Evolutionary conservation across 1,284 basidiomycete genomes (phyloP), one percentile per base, ranked within the genome.

Genomic region (Microbotryum silenes-acaulis): DNA sequence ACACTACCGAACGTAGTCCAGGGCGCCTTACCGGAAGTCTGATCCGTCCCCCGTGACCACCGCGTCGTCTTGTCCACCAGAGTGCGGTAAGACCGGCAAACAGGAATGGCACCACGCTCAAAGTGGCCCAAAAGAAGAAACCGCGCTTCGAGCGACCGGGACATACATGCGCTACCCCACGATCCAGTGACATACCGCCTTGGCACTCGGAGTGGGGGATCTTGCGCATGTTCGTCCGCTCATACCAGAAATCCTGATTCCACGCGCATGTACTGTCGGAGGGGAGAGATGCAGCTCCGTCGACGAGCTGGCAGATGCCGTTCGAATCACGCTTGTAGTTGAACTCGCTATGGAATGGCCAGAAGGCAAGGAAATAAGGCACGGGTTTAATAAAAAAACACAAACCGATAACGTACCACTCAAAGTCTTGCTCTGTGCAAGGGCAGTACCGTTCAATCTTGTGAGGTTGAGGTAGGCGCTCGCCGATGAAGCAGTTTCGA

Each of bases 151-250:
- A 78, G 46, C 63, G 61, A 0, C 89, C 90, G 0, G 91, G 89
- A 74, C 92, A 97, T 6, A 76, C 71, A 73, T 97, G 92, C 21
- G 70, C 65, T 12, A 74, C 69, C 2, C 92, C 92, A 51, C 79
- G 83, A 73, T 97, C 89, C 10, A 81, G 82, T 9, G 86, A 80
- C 2, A 78, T 70, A 7, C 90, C 92, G 18, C 83, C 90, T 57
- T 84, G 82, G 74, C 92, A 97, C 21, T 79, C 82, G 54, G 90
- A 92, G 74, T 87, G 87, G 0, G 87, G 87, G 59, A 94, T 89
- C 76, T 89, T 86, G 64, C 91, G 87, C 73, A 93, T 93, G 9
- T 85, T 78, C 0, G 92, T 96, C 29, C 90, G 84, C 59, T 90
- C 89, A 74, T 91, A 93, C 92, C 93, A 96, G 71, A 80, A 88